Evolutionary conservation across 768 basidiomycete species (phyloP), one percentile per base, ranked within the genome.

Genomic region (Holtermannia corniformis): DNA sequence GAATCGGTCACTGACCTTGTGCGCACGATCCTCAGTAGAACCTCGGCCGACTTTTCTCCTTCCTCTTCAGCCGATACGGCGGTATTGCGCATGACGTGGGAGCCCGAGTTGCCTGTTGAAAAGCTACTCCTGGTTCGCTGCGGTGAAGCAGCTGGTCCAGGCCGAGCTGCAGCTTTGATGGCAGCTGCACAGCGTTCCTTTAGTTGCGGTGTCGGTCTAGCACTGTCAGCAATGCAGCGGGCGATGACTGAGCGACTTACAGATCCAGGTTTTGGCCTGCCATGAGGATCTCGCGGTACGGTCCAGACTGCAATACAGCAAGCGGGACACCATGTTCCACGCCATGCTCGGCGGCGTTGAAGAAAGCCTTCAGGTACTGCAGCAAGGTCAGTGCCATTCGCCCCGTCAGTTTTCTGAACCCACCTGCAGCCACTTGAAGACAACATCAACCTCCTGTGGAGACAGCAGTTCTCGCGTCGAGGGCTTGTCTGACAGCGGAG

Each of bases 381-480:
- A 72, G 58, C 66, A 67, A 72, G 48, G 69, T 70, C 63, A 70
- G 68, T 3, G 71, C 59, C 11, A 72, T 57, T 47, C 67, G 64
- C n/a, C 63, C 51, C 47, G 70, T 67, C 13, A 27, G 0, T 61
- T 52, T 37, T 7, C 32, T 37, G 3, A 21, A 47, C 51, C 3
- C 26, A 65, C 47, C 54, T 68, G 65, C 1, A 72, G 57, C 68
- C 68, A 72, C 50, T 72, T 70, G 64, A 70, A 70, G 5, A 72
- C 61, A 12, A 72, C 58, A 48, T 69, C 67, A n/a, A 64, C 51
- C 45, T 72, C 69, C 14, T 51, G 59, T 0, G 63, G 41, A 0
- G 52, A 27, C 0, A 63, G 54, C 2, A 51, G 43, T 2, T 60
- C 52, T 3, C 41, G 48, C 3, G 57, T 47, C 40, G 58, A 51